Conservation (phyloP, 2,329 filamentous ascomycete species). For the Aspergillus quadrilineatus region DNA sequence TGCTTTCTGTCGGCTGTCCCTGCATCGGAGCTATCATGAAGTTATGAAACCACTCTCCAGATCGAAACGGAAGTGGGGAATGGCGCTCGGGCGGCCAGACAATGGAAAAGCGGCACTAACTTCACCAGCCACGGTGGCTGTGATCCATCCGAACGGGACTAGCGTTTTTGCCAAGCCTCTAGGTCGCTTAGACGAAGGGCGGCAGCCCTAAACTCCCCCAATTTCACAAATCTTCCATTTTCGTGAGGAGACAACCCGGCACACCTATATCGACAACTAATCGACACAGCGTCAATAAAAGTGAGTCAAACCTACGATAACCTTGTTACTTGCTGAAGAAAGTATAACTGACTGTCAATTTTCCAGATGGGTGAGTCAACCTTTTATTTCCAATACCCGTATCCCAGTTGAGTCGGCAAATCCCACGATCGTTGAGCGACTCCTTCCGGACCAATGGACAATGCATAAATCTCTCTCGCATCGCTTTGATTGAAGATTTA, state of each 20-base stretch:
- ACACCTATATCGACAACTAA: constrained; percentile 39
- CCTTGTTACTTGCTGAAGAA: constrained; percentile 17
- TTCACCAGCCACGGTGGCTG: constrained; percentile 20
- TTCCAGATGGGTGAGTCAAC: constrained; percentile 62
- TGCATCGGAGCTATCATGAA: constrained; percentile 4
- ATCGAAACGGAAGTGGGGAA: constrained; percentile 16
- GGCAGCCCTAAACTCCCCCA: constrained; percentile 46
- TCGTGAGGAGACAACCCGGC: constrained; percentile 37
- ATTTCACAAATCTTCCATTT: constrained; percentile 43
- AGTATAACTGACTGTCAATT: constrained; percentile 29
- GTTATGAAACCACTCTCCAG: neutral
- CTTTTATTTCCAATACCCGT: constrained; percentile 27
- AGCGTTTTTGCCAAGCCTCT: constrained; percentile 24
- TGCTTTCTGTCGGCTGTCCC: neutral
- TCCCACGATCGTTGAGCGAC: constrained; percentile 30
- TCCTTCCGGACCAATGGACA: constrained; percentile 12
- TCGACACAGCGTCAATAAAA: constrained; percentile 55
- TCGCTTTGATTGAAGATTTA: neutral
- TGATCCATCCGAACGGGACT: constrained; percentile 26
- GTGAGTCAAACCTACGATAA: constrained; percentile 38
- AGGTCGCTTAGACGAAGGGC: constrained; percentile 46
- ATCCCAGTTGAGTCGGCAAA: constrained; percentile 29
- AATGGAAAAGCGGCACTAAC: constrained; percentile 7
- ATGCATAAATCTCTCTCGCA: neutral
- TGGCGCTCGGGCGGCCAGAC: neutral